These are phyloP conservation scores for Prunus mume DNA, from an alignment of 306 rosid genomes.

Conservation along the genomic window DNA sequence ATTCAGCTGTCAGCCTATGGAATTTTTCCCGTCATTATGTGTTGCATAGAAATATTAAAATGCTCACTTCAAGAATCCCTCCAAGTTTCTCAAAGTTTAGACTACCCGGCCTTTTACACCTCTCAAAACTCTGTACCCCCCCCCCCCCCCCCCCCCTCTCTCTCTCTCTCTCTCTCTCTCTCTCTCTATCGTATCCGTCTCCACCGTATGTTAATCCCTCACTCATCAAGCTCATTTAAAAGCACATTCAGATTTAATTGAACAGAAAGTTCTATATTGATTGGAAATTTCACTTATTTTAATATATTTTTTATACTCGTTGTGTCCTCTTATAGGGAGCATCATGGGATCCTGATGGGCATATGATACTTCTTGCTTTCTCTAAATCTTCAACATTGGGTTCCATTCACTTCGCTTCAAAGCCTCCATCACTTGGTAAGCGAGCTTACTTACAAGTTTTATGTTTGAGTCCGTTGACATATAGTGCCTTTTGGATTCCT, in stretches of 20 bases:
- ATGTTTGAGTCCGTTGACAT: slow-evolving; percentile 10
- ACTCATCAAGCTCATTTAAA: neutral
- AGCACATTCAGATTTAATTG: neutral
- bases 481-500: neutral
- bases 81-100: neutral
- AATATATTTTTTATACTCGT: neutral
- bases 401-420: slow-evolving; percentile 91
- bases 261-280: slow-evolving; percentile 7
- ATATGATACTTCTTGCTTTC: slow-evolving; percentile 83
- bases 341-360: slow-evolving; percentile 97
- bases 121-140: neutral
- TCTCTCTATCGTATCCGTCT: too few relatives aligned
- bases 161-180: neutral
- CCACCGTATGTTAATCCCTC: neutral
- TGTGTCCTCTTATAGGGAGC: slow-evolving; percentile 62
- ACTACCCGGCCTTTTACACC: neutral
- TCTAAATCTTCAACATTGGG: slow-evolving; percentile 83
- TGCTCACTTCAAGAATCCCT: neutral
- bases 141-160: neutral
- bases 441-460: slow-evolving; percentile 14
- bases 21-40: neutral
- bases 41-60: neutral
- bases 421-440: slow-evolving; percentile 91
- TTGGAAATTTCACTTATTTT: slow-evolving; percentile 7
- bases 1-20: neutral